Base-by-base conservation (phyloP, 1,139 yeast genomes). In the Kluyveromyces sp. region DNA sequence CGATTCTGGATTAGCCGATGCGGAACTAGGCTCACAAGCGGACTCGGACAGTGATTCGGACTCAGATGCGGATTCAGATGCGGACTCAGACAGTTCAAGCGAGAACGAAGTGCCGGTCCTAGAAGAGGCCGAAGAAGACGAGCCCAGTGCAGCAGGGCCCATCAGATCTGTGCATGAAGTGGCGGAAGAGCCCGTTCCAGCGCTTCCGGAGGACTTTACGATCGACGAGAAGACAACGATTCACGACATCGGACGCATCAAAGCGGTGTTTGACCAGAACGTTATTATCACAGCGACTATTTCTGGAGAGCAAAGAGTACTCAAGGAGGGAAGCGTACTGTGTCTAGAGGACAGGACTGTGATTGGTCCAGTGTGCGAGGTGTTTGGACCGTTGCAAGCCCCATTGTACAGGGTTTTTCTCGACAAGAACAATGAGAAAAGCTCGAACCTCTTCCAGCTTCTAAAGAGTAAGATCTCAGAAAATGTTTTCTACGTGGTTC, bases 331-430 rank as follows among this genome's bases (percentile, higher is more conserved):
- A 22, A 82, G 96, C 0, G 71, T 89, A 0, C 70, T 92, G 15
- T 87, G 96, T 59, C 71, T 88, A 41, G 82, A 79, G 52, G 89
- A 85, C 57, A 72, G 81, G 41, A 71, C 75, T 0, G 68, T 84
- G 0, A 56, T 94, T n/a, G 99, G 99, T 0, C 80, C 84, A 1
- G 67, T 92, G 12, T 84, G 78, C 56, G 99, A 92, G 61, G 86
- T 88, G 0, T 88, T 92, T 68, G 99, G 99, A 0, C 80, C 88
- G 19, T 73, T 92, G 7, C 86, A 86, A 51, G 66, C 77, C n/a
- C 98, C 98, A 0, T 69, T 82, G 38, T 89, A 86, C 59, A 70
- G 95, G 33, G 81, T 92, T 1, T 79, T 80, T 49, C 80, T 86
- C 59, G 75, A 78, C 41, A 69, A 67, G 0, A 83, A 76, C 59